These are phyloP conservation scores for Arxiozyma slooffiae DNA, from an alignment of 1,139 yeast genomes.

Conservation along the genomic window DNA sequence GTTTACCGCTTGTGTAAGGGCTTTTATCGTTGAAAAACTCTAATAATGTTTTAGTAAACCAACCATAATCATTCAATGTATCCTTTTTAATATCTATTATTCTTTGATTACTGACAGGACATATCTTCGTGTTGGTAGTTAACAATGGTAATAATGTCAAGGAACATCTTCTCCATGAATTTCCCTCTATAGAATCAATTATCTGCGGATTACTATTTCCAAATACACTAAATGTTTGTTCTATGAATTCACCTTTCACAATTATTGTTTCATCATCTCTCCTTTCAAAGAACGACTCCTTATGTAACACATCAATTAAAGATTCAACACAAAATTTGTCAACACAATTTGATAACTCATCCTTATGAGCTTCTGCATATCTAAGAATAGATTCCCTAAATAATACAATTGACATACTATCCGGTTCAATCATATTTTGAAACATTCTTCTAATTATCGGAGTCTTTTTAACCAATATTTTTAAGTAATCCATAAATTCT, in stretches of 20 bases:
- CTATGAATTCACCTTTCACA: constrained; percentile 27
- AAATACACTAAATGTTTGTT: constrained; percentile 26
- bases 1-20: constrained; percentile 24
- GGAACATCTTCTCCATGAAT: constrained; percentile 32
- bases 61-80: constrained; percentile 25
- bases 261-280: constrained; percentile 4
- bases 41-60: constrained; percentile 28
- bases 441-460: constrained; percentile 18
- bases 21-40: constrained; percentile 21
- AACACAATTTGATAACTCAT: constrained; percentile 19
- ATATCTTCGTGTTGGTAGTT: constrained; percentile 29
- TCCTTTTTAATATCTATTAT: constrained; percentile 30
- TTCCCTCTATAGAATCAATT: constrained; percentile 26
- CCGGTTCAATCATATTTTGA: constrained; percentile 21
- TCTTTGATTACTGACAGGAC: constrained; percentile 31
- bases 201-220: constrained; percentile 11
- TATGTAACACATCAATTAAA: constrained; percentile 16
- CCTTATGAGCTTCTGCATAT: constrained; percentile 21
- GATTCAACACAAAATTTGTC: constrained; percentile 29
- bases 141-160: constrained; percentile 32
- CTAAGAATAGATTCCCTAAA: constrained; percentile 23
- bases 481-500: constrained; percentile 22
- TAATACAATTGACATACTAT: constrained; percentile 16
- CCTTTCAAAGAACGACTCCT: constrained; percentile 6
- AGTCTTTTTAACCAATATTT: constrained; percentile 15